Base-by-base conservation (phyloP, 2,329 filamentous ascomycete species). In the Pseudogymnoascus sp. region DNA sequence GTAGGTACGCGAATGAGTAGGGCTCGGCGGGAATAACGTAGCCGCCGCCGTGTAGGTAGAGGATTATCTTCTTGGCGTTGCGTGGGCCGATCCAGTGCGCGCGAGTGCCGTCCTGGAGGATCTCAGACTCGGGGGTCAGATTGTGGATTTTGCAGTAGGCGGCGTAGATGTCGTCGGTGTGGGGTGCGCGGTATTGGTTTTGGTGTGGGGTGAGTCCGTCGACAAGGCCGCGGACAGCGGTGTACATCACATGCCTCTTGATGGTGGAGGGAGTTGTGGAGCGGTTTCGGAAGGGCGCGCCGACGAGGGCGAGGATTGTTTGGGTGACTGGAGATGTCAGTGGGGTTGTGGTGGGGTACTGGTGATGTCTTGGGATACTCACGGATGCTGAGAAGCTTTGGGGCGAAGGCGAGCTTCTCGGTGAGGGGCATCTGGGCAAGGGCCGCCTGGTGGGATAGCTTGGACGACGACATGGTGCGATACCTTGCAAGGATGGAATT, bases 11-110 rank as follows among this genome's bases (percentile, higher is more conserved):
- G 62, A 83, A 74, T 69, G 84, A 80, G 44, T 75, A 78, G 5
- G 76, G 66, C 5, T 72, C 73, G 6, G 77, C 77, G 2, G 82
- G 76, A 6, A 83, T 63, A 2, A 77, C 77, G 68, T 83, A 87
- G 4, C 84, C 84, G 50, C 84, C 84, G 14, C 81, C 79, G 66
- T 82, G 79, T 62, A 78, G 77, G 67, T 78, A 81, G 1, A 81
- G 66, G 7, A 81, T 69, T 2, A 78, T 64, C 44, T 78, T 78
- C 47, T 76, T 70, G 0, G 75, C 71, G 11, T 66, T 67, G 47
- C 69, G 71, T 23, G 69, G 65, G 5, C 80, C 79, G 3, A 82
- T 70, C 79, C 79, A 81, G 65, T 79, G 76, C 0, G 78, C 75
- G 63, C 76, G 74, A 10, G 75, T 72, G 6, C 79, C 79, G 60